Evolutionary conservation across 2,329 filamentous ascomycete species (phyloP).

Genomic region (Aureobasidium leucospermi): DNA sequence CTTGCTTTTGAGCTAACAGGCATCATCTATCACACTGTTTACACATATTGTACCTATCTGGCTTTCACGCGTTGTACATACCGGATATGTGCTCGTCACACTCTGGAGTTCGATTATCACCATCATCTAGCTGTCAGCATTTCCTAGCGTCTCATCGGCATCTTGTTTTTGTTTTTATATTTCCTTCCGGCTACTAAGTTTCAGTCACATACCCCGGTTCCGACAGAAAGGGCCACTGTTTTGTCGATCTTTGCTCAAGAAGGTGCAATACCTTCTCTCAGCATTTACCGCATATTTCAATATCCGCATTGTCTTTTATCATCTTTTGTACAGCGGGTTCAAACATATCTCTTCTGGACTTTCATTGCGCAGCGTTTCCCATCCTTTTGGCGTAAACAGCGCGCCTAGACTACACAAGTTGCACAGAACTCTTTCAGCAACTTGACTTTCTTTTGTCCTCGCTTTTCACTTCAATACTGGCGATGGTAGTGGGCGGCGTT

Average conservation of each 20-base stretch:
- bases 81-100: constrained; percentile 12
- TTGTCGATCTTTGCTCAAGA: constrained; percentile 7
- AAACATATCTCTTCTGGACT: background rate
- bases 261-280: background rate
- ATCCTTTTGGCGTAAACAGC: background rate
- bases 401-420: background rate
- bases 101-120: background rate
- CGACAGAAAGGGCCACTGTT: constrained; percentile 3
- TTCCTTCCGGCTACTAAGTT: background rate
- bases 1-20: background rate
- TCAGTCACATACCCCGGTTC: constrained; percentile 12
- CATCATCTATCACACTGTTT: background rate
- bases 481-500: constrained; percentile 2
- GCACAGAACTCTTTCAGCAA: background rate
- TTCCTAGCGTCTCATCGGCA: constrained; percentile 8
- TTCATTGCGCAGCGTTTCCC: background rate
- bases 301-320: constrained; percentile 2
- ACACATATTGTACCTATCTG: constrained; percentile 1
- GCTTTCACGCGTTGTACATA: constrained; percentile 4
- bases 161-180: constrained; percentile 1
- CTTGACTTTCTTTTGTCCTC: background rate
- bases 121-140: constrained; percentile 12
- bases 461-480: background rate
- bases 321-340: background rate
- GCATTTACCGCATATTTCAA: constrained; percentile 10